These are phyloP conservation scores for Haberlea rhodopensis DNA, from an alignment of 257 asterid species.

Conservation along the genomic window DNA sequence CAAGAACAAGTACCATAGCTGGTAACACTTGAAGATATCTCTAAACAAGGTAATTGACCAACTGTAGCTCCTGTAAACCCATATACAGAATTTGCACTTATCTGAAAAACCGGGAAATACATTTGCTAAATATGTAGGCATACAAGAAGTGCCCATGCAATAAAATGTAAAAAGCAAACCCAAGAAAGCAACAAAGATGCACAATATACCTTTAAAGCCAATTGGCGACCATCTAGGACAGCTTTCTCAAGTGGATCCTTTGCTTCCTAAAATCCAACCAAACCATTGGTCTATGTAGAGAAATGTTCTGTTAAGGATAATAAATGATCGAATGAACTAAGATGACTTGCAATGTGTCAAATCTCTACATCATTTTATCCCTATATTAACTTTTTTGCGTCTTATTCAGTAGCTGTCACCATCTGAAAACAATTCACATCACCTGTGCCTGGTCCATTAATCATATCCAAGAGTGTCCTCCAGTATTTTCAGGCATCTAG, in stretches of 20 bases:
- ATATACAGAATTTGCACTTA: slow-evolving; percentile 96
- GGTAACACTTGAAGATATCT: slow-evolving; percentile 97
- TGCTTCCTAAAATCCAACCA: slow-evolving; percentile 61
- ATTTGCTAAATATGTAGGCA: slow-evolving; percentile 13
- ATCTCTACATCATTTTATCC: slow-evolving; percentile 8
- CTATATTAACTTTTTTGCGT: slow-evolving; percentile 15
- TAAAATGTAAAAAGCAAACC: slow-evolving; percentile 12
- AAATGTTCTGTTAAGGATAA: slow-evolving; percentile 13
- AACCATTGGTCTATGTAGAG: slow-evolving; percentile 24
- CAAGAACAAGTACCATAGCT: slow-evolving; percentile 74
- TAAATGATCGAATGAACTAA: not conserved
- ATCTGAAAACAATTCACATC: slow-evolving; percentile 16
- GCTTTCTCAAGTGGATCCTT: slow-evolving; percentile 93
- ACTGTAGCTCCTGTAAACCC: slow-evolving; percentile 96
- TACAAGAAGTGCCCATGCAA: slow-evolving; percentile 17
- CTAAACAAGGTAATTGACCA: slow-evolving; percentile 96
- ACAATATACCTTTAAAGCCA: slow-evolving; percentile 80
- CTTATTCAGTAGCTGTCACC: slow-evolving; percentile 15
- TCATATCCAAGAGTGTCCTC: slow-evolving; percentile 3
- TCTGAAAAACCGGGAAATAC: slow-evolving; percentile 48
- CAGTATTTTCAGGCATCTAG: not conserved
- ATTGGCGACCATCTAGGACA: slow-evolving; percentile 96
- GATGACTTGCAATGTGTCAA: not conserved
- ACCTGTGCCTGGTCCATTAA: not conserved
- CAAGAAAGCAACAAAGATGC: slow-evolving; percentile 13